These are phyloP conservation scores for Eucalyptus tenuipes DNA, from an alignment of 345 rosid species.

Conservation along the genomic window DNA sequence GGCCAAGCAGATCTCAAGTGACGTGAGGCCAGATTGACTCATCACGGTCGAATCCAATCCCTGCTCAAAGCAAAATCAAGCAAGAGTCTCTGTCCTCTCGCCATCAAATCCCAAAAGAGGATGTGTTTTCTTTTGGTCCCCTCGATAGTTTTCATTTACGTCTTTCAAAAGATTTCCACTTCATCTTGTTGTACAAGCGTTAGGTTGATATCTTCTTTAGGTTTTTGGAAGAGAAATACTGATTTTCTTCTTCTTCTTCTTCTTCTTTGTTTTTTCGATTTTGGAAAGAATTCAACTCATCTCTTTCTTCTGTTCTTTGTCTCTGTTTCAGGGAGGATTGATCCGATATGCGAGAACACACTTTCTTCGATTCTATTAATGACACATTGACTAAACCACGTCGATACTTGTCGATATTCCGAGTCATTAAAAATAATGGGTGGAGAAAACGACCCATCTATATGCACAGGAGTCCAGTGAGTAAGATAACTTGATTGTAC, in stretches of 20 bases:
- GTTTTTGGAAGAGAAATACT: not conserved
- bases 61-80: not conserved
- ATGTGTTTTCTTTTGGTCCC: not conserved
- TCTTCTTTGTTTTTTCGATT: rapidly evolving
- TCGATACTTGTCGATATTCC: rapidly evolving
- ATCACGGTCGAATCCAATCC: not conserved
- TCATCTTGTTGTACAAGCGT: not conserved
- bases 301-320: not conserved
- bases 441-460: not conserved
- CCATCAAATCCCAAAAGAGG: not conserved
- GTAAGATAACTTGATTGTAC: not conserved
- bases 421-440: not conserved
- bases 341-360: rapidly evolving
- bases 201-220: not conserved
- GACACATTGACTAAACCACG: rapidly evolving
- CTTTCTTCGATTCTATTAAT: not conserved
- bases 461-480: not conserved
- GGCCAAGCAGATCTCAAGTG: not conserved
- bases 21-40: not conserved
- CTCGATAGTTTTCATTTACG: not conserved
- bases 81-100: not conserved
- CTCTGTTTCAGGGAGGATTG: not conserved
- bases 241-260: not conserved
- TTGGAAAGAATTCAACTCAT: not conserved
- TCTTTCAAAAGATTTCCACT: not conserved